Percentiles rank a stretch among this genome's conserved stretches.
phyloP scores from a whole-genome alignment of 805 yeast genomes.

The Wickerhamiella kurtzmanii region DNA sequence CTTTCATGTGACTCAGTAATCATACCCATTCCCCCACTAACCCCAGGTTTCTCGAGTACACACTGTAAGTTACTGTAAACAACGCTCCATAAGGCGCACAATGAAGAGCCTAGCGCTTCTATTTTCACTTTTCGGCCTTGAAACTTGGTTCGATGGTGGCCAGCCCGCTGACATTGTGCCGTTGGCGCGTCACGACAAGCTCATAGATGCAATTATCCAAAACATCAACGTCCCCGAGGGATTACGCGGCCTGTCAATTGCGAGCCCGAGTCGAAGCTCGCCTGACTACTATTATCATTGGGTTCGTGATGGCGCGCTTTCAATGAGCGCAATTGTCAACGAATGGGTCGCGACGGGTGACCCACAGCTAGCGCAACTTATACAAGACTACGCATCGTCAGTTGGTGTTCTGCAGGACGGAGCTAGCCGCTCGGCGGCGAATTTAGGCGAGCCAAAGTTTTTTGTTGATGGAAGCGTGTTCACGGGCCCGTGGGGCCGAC shows the following conservation, averaged over 20 bases:
- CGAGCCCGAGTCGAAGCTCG: constrained; percentile 55
- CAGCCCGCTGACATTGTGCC: not conserved
- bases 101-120: too few relatives aligned
- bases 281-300: constrained; percentile 87
- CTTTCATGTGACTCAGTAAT: too few relatives aligned
- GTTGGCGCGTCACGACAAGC: constrained; percentile 18
- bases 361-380: constrained; percentile 15
- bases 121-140: too few relatives aligned
- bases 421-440: constrained; percentile 64
- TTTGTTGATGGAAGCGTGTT: constrained; percentile 52
- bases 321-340: constrained; percentile 42
- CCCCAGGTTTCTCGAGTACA: too few relatives aligned
- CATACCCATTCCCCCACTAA: too few relatives aligned
- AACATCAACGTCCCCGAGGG: constrained; percentile 10
- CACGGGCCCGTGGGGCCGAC: constrained; percentile 73
- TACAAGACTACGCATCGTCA: constrained; percentile 53
- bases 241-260: constrained; percentile 63
- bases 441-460: constrained; percentile 84
- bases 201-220: constrained; percentile 1
- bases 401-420: constrained; percentile 48
- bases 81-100: too few relatives aligned
- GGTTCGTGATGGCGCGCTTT: constrained; percentile 81
- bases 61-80: too few relatives aligned
- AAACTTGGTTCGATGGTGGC: not conserved
- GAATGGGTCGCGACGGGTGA: constrained; percentile 26